Conservation (phyloP, 2,329 filamentous ascomycete species). For the Neoscytalidium dimidiatum region DNA sequence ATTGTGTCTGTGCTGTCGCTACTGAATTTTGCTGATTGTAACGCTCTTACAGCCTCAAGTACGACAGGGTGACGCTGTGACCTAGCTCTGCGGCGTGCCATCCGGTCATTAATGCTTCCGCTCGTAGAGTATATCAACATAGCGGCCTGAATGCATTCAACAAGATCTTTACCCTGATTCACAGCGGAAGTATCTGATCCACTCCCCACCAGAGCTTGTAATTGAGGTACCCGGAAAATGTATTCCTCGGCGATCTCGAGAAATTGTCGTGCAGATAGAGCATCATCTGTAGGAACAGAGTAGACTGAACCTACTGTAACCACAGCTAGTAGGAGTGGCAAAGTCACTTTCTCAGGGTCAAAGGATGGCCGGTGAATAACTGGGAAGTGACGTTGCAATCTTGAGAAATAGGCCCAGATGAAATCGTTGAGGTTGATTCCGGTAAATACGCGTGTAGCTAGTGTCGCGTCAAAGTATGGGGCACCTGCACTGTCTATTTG, state of each 20-base stretch:
- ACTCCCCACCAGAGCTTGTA: background rate
- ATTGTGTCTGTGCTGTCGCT: background rate
- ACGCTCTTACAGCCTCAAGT: slow-evolving; percentile 20
- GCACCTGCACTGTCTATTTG: slow-evolving; percentile 1
- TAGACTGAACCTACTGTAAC: slow-evolving; percentile 40
- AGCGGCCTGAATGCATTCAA: slow-evolving; percentile 23
- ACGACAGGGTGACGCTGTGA: slow-evolving; percentile 19
- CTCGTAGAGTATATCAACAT: slow-evolving; percentile 21
- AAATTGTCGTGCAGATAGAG: slow-evolving; percentile 20
- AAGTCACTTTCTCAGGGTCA: slow-evolving; percentile 37
- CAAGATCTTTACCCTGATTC: background rate
- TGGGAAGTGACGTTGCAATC: slow-evolving; percentile 48
- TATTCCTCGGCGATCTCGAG: slow-evolving; percentile 23
- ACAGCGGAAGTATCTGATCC: background rate
- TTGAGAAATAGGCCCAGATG: slow-evolving; percentile 45
- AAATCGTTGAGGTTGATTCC: slow-evolving; percentile 27
- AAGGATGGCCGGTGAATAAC: slow-evolving; percentile 48
- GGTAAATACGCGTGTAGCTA: slow-evolving; percentile 22
- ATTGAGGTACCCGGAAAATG: slow-evolving; percentile 19
- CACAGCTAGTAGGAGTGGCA: slow-evolving; percentile 43
- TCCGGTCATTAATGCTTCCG: slow-evolving; percentile 20
- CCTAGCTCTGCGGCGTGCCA: slow-evolving; percentile 18
- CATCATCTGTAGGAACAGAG: slow-evolving; percentile 21
- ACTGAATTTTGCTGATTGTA: no score
- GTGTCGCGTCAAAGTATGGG: background rate